A percentile compares a stretch with the other conserved stretches of the same genome.
phyloP scores from a whole-genome alignment of 2,329 filamentous ascomycete species.

The Dothidotthia symphoricarpi region DNA sequence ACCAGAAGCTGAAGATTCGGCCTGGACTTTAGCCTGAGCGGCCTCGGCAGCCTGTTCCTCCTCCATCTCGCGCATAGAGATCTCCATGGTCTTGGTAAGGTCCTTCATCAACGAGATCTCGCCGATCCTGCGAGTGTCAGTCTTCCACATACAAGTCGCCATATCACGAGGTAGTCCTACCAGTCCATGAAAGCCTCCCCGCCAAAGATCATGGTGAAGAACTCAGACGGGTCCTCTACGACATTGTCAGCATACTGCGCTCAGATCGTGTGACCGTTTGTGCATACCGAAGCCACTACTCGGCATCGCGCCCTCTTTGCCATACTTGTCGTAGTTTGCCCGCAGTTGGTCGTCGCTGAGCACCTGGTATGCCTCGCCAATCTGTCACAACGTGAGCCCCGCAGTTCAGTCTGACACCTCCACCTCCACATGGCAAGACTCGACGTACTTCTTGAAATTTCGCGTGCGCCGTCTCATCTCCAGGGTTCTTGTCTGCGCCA shows the following conservation, averaged over 20 bases:
- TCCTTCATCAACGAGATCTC: conserved; percentile 99
- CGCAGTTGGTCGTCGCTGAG: conserved; percentile 84
- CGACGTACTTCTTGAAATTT: conserved; percentile 80
- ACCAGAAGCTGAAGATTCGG: conserved; percentile 21
- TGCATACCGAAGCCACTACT: conserved; percentile 77
- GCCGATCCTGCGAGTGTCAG: conserved; percentile 62
- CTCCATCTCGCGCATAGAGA: conserved; percentile 79
- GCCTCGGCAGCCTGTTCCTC: conserved; percentile 62
- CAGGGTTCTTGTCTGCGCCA: conserved; percentile 85
- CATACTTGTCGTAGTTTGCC: conserved; percentile 92
- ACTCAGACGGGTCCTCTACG: conserved; percentile 83
- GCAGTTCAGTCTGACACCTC: conserved; percentile 10
- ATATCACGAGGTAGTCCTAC: conserved; percentile 22
- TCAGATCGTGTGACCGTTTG: neutral
- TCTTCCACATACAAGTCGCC: neutral
- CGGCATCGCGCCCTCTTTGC: conserved; percentile 91
- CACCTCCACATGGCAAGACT: conserved; percentile 1
- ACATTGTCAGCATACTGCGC: conserved; percentile 21
- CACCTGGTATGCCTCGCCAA: conserved; percentile 73
- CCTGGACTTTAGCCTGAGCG: conserved; percentile 40
- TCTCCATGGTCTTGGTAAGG: conserved; percentile 96
- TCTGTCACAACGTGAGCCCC: conserved; percentile 45
- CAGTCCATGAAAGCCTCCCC: conserved; percentile 94
- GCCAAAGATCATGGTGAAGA: conserved; percentile 98
- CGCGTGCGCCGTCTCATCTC: conserved; percentile 87